Evolutionary conservation across 345 rosid species (phyloP).

Genomic region (Lenwebbia sp.): DNA sequence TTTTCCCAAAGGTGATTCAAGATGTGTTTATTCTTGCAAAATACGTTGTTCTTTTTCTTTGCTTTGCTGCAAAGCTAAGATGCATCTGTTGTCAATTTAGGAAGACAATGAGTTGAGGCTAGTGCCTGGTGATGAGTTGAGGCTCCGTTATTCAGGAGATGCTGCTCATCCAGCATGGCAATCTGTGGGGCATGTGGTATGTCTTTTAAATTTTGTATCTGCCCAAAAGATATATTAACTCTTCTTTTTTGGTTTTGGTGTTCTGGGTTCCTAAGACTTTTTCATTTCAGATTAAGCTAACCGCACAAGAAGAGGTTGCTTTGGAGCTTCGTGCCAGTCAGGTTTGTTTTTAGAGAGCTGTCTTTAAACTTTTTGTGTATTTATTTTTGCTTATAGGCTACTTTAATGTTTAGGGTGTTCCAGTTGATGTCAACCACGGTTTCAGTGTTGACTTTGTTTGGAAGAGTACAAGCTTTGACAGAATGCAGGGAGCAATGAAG

Average conservation of each 20-base stretch:
- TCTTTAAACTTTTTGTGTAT: background rate
- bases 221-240: background rate
- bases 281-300: constrained; percentile 69
- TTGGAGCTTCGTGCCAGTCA: constrained; percentile 98
- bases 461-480: constrained; percentile 99
- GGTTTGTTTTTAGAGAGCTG: constrained; percentile 25
- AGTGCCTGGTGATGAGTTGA: constrained; percentile 96
- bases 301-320: constrained; percentile 98
- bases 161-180: constrained; percentile 99
- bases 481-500: constrained; percentile 99
- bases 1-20: constrained; percentile 79
- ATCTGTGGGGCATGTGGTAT: constrained; percentile 99
- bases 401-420: constrained; percentile 67
- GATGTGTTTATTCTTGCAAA: background rate
- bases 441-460: constrained; percentile 98
- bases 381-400: background rate
- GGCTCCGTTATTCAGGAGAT: constrained; percentile 94
- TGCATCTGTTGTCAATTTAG: constrained; percentile 26
- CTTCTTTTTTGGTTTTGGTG: background rate
- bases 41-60: background rate
- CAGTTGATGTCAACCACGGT: constrained; percentile 88
- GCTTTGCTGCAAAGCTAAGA: constrained; percentile 4
- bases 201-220: background rate
- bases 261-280: background rate
- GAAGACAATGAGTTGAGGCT: constrained; percentile 97